Base-by-base conservation (phyloP, 148 eudicot species). In the Dianthus caryophyllus region DNA sequence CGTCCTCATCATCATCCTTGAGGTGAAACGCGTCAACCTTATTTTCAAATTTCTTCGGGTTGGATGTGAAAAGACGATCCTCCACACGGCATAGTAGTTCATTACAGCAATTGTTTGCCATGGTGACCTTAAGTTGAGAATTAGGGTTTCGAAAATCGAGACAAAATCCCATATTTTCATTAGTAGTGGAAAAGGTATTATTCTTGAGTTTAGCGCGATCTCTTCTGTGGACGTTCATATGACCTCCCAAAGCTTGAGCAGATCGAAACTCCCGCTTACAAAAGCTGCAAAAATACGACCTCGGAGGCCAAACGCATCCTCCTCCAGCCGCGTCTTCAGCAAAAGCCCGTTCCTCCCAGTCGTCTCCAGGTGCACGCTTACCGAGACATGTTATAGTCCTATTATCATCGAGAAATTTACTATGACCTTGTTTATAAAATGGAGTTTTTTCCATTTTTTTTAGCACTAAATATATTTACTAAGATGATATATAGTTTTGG, bases 241-340 rank as follows among this genome's bases (percentile, higher is more conserved):
- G 97, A 67, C 97, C 97, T 2, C 97, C 97, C 31, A 91, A 73
- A 48, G 97, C 97, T 80, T 91, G 97, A 43, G 97, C 97, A 12
- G 97, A 91, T 81, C 88, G 74, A 52, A 91, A 88, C 44, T 91
- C 96, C 60, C 96, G 80, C 38, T 81, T 83, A 64, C 97, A 91
- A 56, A 91, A 91, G 76, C 73, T 83, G 66, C 97, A 91, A 66
- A 87, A 52, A 60, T 91, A 91, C 59, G 88, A 91, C 76, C 90
- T 82, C 27, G 92, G 97, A 25, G 97, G 97, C 97, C 97, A 91
- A 44, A 82, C 79, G 69, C 83, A 84, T 2, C 87, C 97, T 39
- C 89, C 96, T 39, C 89, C 91, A 7, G 89, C 81, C 46, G 89
- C 82, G 63, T 90, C 95, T 75, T 85, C 83, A 2, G 91, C 97